These are phyloP conservation scores for Pholiota microspora DNA, from an alignment of 768 basidiomycete species.

Conservation along the genomic window DNA sequence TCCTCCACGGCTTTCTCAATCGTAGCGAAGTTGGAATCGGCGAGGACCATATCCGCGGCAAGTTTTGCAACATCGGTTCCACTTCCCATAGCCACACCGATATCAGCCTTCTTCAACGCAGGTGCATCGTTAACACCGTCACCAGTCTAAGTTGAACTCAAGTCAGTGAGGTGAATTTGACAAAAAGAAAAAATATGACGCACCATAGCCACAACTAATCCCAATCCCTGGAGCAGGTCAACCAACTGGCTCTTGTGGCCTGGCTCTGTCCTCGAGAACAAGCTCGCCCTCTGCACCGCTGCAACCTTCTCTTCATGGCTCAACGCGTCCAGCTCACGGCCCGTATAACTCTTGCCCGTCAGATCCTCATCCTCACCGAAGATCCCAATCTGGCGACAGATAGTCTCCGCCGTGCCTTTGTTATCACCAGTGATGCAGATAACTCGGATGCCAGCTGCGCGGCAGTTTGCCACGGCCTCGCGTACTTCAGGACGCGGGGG, in stretches of 20 bases:
- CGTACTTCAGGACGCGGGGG: slow-evolving; percentile 94
- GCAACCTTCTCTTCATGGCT: slow-evolving; percentile 76
- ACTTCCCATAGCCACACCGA: slow-evolving; percentile 98
- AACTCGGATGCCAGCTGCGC: slow-evolving; percentile 90
- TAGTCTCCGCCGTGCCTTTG: slow-evolving; percentile 96
- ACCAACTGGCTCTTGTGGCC: slow-evolving; percentile 94
- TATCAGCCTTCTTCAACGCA: slow-evolving; percentile 94
- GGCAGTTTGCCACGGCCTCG: slow-evolving; percentile 84
- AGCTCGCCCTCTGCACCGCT: slow-evolving; percentile 83
- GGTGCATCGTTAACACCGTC: slow-evolving; percentile 99
- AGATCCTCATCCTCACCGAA: slow-evolving; percentile 85
- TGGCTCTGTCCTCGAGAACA: slow-evolving; percentile 95
- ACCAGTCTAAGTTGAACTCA: slow-evolving; percentile 58
- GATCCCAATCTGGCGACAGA: slow-evolving; percentile 94
- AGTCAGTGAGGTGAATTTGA: not conserved
- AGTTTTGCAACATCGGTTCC: slow-evolving; percentile 98
- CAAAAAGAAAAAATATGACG: slow-evolving; percentile 8
- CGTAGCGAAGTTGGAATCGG: slow-evolving; percentile 96
- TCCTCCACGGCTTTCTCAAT: slow-evolving; percentile 98
- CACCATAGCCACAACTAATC: slow-evolving; percentile 95
- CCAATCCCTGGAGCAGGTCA: slow-evolving; percentile 87
- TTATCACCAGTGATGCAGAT: slow-evolving; percentile 99
- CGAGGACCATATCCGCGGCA: slow-evolving; percentile 97
- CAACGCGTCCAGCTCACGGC: slow-evolving; percentile 84
- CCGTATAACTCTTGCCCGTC: slow-evolving; percentile 95